A percentile compares a stretch with the other conserved stretches of the same genome.
Evolutionary conservation across 495 filamentous ascomycete species (phyloP).

Genomic region (Cercophora sp.): DNA sequence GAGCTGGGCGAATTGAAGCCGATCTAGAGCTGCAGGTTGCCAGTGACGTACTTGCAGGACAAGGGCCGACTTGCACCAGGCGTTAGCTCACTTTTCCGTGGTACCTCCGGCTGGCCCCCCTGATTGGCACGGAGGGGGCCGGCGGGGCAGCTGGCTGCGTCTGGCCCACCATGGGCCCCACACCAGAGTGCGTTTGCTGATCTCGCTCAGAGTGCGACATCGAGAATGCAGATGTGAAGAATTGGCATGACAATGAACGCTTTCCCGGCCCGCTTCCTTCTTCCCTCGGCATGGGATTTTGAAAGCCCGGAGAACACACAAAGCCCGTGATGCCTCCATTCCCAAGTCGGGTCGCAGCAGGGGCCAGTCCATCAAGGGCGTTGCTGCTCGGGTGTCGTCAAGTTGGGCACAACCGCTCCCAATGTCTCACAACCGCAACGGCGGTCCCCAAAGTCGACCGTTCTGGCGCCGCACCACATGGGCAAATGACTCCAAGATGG

Average conservation of each 20-base stretch:
- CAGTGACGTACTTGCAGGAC: no score
- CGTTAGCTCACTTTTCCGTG: neutral
- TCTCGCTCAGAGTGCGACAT: neutral
- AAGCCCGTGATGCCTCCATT: neutral
- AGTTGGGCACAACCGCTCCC: no score
- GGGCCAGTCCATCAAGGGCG: no score
- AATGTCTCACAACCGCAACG: neutral
- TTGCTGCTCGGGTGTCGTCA: no score
- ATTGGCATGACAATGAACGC: neutral
- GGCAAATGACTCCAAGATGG: neutral
- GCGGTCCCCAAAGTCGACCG: neutral
- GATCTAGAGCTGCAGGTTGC: conserved; percentile 5
- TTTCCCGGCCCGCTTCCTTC: no score
- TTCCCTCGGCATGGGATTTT: neutral
- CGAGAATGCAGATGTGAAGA: neutral
- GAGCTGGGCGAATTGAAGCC: conserved; percentile 3
- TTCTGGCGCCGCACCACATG: neutral
- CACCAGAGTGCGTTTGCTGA: neutral
- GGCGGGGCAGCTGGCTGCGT: neutral
- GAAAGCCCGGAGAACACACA: neutral
- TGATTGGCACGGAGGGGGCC: conserved; percentile 11
- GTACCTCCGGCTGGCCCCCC: neutral
- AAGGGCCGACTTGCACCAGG: no score
- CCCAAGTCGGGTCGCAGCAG: no score
- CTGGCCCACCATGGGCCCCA: neutral